Evolutionary conservation across 306 rosid genomes (phyloP).

Genomic region (Canavalia ensiformis): DNA sequence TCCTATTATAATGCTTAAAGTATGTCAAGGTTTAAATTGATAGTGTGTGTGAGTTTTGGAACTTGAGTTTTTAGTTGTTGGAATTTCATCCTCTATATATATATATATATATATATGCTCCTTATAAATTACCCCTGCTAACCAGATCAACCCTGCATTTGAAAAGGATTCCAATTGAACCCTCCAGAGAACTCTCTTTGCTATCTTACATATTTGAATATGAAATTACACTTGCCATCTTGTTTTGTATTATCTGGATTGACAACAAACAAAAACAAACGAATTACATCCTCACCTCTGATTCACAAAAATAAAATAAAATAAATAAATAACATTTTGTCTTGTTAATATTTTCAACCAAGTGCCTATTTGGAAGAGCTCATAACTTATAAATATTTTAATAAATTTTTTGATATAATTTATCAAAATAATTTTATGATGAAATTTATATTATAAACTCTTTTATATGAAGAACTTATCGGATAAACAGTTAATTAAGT

Average conservation of each 20-base stretch:
- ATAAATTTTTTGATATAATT: no score
- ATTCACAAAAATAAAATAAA: not conserved
- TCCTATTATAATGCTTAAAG: constrained; percentile 44
- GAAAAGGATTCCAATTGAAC: not conserved
- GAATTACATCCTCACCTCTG: not conserved
- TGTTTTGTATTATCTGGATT: not conserved
- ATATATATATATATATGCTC: no score
- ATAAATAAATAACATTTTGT: no score
- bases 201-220: not conserved
- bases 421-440: no score
- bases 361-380: no score
- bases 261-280: not conserved
- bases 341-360: no score
- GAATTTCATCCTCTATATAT: constrained; percentile 33
- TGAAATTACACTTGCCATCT: not conserved
- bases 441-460: no score
- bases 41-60: constrained; percentile 60
- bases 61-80: constrained; percentile 25
- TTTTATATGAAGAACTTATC: no score
- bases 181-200: constrained; percentile 56
- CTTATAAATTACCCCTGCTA: no score
- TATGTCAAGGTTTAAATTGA: constrained; percentile 17
- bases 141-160: not conserved
- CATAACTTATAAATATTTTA: no score
- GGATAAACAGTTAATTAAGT: no score